Evolutionary conservation across 2,329 filamentous ascomycete species (phyloP), one percentile per base, ranked within the genome.

Genomic region (Calycina marina): DNA sequence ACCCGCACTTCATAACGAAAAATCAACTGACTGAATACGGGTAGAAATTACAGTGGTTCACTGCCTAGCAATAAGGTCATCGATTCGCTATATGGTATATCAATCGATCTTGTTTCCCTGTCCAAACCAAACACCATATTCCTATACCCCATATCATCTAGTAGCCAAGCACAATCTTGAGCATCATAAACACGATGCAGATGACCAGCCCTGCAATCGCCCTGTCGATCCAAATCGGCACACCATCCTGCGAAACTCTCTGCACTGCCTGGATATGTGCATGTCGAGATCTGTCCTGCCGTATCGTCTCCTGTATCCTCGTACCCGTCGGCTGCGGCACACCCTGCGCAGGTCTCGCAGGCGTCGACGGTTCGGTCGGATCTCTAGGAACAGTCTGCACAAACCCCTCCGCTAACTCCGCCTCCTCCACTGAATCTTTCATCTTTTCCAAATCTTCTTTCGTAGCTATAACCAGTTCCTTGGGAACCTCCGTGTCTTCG

Each of bases 151-250:
- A 22, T 22, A 3, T n/a, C n/a, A n/a, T n/a, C n/a, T n/a, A n/a
- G n/a, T 22, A 22, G 12, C 12, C 27, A 13, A 51, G 35, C 10
- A 53, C 24, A 16, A 72, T 58, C 47, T 70, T 75, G 35, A 71
- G 38, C 14, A 93, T 59, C 61, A 93, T 70, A 14, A 81, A 70
- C 3, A 75, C 59, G 13, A 93, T 59, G 15, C 80, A 62, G 10
- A 82, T 64, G 1, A 82, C 61, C 12, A 93, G 56, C 5, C 72
- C 77, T 14, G 77, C 71, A 42, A 93, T 93, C 22, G 77, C 69
- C 40, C 81, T 72, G 54, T 93, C 86, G 12, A 93, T 63, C 79
- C 83, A 93, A 9, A 73, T 58, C 2, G 76, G 69, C 11, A 81
- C 67, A 2, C 61, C 69, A 16, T 69, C 63, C 5, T 29, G 14